Conservation (phyloP, 2,329 filamentous ascomycete genomes). For the Calonectria honghensis region DNA sequence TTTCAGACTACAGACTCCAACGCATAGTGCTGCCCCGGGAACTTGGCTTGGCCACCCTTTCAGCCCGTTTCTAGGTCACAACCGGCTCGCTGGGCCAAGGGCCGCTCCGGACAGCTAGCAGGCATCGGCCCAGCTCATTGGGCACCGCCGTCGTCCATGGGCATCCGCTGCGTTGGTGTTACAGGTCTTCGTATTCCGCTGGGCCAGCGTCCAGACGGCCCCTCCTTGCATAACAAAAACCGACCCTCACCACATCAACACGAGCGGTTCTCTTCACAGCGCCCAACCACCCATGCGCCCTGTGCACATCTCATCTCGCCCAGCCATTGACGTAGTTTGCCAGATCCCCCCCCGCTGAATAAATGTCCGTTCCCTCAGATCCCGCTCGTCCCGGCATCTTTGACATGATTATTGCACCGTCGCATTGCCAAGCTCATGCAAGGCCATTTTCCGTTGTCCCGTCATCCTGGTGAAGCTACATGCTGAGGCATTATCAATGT, state of each 20-base stretch:
- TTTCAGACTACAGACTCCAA: not conserved
- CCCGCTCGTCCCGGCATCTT: slow-evolving; percentile 19
- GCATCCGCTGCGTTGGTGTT: slow-evolving; percentile 22
- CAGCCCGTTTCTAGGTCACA: not conserved
- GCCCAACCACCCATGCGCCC: slow-evolving; percentile 9
- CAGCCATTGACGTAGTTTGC: slow-evolving; percentile 8
- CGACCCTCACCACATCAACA: slow-evolving; percentile 1
- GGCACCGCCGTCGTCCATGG: slow-evolving; percentile 30
- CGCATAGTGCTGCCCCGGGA: not conserved
- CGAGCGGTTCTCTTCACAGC: not conserved
- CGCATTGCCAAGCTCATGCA: slow-evolving; percentile 18
- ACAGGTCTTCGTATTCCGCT: slow-evolving; percentile 21
- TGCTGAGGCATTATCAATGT: slow-evolving; percentile 15
- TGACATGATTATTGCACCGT: not conserved
- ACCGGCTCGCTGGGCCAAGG: slow-evolving; percentile 2
- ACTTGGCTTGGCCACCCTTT: not conserved
- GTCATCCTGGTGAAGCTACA: slow-evolving; percentile 1
- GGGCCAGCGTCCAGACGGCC: not conserved
- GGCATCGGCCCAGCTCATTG: slow-evolving; percentile 48
- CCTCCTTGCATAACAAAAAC: slow-evolving; percentile 8
- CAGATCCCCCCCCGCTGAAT: slow-evolving; percentile 4
- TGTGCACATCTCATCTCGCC: slow-evolving; percentile 8
- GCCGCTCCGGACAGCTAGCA: slow-evolving; percentile 18
- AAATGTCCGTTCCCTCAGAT: slow-evolving; percentile 8
- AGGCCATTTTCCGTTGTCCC: slow-evolving; percentile 4